Base-by-base conservation (phyloP, 2,329 filamentous ascomycete species). In the Fusarium circinatum region DNA sequence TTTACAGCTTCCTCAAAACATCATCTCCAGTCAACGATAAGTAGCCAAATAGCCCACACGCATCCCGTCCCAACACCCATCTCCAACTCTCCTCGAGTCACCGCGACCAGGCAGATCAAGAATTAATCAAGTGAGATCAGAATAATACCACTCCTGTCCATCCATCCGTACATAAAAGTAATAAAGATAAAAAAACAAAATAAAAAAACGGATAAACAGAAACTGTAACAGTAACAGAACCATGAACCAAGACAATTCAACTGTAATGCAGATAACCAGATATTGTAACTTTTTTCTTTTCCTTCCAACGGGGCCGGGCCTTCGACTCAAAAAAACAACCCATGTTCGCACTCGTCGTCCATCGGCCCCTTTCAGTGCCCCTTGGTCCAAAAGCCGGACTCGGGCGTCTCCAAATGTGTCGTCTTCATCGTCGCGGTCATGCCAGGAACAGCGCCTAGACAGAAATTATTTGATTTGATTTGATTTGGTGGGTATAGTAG, bases 401-500 rank as follows among this genome's bases (percentile, higher is more conserved):
- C 64, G 57, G 69, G 61, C 55, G 57, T 68, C 65, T 44, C 68
- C 66, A 41, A 60, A 62, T 70, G 26, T 66, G 32, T 75, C 74
- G 70, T 77, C 73, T 73, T 78, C 76, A 75, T 81, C 78, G 78
- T 79, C 79, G 76, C 73, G 73, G 77, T 82, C 80, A 71, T 81
- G 76, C 78, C 78, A 77, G 78, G 74, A 76, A 62, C 68, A 74
- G 70, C 78, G 79, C 76, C 78, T 78, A 79, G 80, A 81, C 79
- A 80, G 79, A 78, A 78, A 83, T 83, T 83, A 83, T 79, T 75
- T 75, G 80, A 28, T 54, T 54, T 39, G 51, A n/a, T 55, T 55
- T 39, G 51, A n/a, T 55, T 55, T 41, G 51, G 79, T 79, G 80
- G 80, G 81, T 83, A 83, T 84, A 82, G 78, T 79, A 78, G 76